Conservation (phyloP, 2,329 filamentous ascomycete species). For the Xylariomycetidae sp. region DNA sequence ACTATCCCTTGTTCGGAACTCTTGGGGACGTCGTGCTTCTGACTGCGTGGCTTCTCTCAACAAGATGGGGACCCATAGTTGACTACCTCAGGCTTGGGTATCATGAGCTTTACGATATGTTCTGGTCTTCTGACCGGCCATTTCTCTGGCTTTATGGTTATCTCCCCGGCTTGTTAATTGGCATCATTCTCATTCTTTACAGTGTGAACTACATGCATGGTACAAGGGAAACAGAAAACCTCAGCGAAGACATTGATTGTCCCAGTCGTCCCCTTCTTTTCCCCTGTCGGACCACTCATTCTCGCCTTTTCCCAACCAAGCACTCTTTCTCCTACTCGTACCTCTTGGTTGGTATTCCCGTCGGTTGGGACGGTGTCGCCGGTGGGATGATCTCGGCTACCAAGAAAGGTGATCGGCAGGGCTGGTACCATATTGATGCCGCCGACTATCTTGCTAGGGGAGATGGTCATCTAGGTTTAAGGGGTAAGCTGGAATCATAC, state of each 20-base stretch:
- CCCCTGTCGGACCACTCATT: slow-evolving; percentile 61
- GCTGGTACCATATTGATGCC: slow-evolving; percentile 57
- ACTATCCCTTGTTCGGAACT: slow-evolving; percentile 14
- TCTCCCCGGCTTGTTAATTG: too few relatives aligned
- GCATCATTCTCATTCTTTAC: too few relatives aligned
- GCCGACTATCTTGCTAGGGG: slow-evolving; percentile 59
- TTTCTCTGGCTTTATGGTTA: too few relatives aligned
- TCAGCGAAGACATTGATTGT: too few relatives aligned
- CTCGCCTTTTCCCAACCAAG: slow-evolving; percentile 60
- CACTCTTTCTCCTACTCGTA: slow-evolving; percentile 70
- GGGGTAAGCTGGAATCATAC: slow-evolving; percentile 58
- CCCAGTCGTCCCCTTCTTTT: slow-evolving; percentile 50
- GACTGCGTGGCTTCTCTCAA: slow-evolving; percentile 8
- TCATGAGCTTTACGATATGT: too few relatives aligned
- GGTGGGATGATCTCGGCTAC: slow-evolving; percentile 50
- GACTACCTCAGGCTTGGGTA: too few relatives aligned
- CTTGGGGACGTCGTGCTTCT: slow-evolving; percentile 14
- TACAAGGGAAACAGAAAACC: too few relatives aligned
- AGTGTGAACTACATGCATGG: too few relatives aligned
- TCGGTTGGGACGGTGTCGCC: slow-evolving; percentile 54
- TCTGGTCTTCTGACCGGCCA: too few relatives aligned
- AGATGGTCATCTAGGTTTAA: slow-evolving; percentile 45
- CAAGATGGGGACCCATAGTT: slow-evolving; percentile 2
- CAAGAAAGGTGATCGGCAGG: slow-evolving; percentile 14
- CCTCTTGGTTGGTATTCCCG: slow-evolving; percentile 62